A percentile compares a stretch with the other conserved stretches of the same genome.
Evolutionary conservation across 225 moss, liverwort and hornwort species (phyloP).

Genomic region (Rhytidiadelphus loreus): DNA sequence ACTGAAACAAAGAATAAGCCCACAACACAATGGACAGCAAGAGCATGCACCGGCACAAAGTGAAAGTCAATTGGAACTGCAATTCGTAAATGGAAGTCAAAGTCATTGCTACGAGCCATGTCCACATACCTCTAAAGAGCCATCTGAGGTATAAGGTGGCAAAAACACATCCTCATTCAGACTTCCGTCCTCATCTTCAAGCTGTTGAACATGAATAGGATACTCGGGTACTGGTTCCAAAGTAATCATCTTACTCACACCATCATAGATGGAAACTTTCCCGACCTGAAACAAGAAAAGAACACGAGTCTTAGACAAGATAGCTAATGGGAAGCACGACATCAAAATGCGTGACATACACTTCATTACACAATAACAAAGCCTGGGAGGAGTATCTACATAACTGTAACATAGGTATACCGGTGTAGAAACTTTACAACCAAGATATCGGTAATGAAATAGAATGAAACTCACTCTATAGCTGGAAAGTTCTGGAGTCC

Average conservation of each 20-base stretch:
- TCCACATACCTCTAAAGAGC: slow-evolving; percentile 51
- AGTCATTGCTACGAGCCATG: background rate
- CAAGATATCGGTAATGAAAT: background rate
- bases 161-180: slow-evolving; percentile 22
- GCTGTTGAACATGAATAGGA: slow-evolving; percentile 22
- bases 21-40: background rate
- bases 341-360: background rate
- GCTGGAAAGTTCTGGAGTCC: slow-evolving; percentile 88
- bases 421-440: background rate
- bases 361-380: background rate
- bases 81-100: background rate
- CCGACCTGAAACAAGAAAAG: slow-evolving; percentile 44
- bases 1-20: background rate
- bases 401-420: background rate
- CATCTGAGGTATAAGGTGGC: slow-evolving; percentile 63
- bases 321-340: background rate
- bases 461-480: slow-evolving; percentile 41
- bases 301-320: background rate
- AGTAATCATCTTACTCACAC: slow-evolving; percentile 13
- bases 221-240: slow-evolving; percentile 58
- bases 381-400: background rate
- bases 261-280: slow-evolving; percentile 40
- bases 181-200: slow-evolving; percentile 13
- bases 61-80: background rate
- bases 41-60: background rate